These are phyloP conservation scores for Retiboletus fuscus DNA, from an alignment of 1,284 basidiomycete species.

Conservation along the genomic window DNA sequence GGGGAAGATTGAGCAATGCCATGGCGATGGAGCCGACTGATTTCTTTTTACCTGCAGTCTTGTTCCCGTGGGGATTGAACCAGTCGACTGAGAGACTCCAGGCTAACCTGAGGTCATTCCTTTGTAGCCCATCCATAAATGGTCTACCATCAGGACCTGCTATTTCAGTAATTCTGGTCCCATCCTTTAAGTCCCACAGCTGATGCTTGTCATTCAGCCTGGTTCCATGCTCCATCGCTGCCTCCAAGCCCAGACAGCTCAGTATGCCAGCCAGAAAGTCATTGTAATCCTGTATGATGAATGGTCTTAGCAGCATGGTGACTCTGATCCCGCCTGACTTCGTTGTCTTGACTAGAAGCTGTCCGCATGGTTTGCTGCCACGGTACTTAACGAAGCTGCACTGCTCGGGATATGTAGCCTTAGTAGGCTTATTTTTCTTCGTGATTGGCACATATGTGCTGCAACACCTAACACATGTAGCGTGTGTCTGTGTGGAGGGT, in stretches of 20 bases:
- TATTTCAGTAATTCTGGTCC: not conserved
- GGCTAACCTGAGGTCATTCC: constrained; percentile 32
- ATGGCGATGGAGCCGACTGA: too few species aligned
- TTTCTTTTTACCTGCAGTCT: too few species aligned
- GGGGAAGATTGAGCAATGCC: too few species aligned
- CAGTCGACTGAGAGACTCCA: too few species aligned
- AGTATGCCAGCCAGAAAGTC: not conserved
- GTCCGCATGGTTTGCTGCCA: constrained; percentile 13
- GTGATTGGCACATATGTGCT: constrained; percentile 3
- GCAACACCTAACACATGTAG: constrained; percentile 17
- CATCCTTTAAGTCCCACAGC: constrained; percentile 3
- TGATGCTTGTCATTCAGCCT: not conserved
- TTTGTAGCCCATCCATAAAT: not conserved
- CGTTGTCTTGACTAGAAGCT: not conserved
- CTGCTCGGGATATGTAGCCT: not conserved
- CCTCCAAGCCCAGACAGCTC: not conserved
- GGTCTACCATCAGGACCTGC: not conserved
- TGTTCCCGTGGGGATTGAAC: too few species aligned
- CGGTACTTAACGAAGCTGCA: constrained; percentile 10
- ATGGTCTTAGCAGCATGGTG: not conserved
- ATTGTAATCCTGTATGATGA: not conserved
- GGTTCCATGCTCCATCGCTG: not conserved
- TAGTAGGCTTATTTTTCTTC: not conserved
- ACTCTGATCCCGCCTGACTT: not conserved
- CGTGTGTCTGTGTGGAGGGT: constrained; percentile 9